Evolutionary conservation across 306 rosid genomes (phyloP), one percentile per base, ranked within the genome.

Genomic region (Purshia tridentata): DNA sequence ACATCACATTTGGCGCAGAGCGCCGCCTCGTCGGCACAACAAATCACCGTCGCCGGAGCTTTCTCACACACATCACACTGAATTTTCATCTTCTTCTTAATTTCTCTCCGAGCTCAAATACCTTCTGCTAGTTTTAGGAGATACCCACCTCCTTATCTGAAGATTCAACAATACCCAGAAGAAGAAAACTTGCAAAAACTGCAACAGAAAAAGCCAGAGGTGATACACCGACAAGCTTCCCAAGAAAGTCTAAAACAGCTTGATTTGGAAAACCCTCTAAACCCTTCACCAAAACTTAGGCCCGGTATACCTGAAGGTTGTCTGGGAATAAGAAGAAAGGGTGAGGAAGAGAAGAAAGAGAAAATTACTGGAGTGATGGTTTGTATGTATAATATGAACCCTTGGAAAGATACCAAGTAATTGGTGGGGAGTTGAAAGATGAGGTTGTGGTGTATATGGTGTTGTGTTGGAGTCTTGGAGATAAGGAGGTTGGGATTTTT

Each of bases 1-100:
- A 89, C 81, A 42, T 94, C 99, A 45, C 99, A 94, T 81, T 84
- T 91, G 14, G 93, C 90, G 60, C 99, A 94, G 56, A 94, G 85
- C 40, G 96, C 97, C 6, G 99, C 99, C 77, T 94, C 99, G 75
- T 94, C 99, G 0, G 99, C 96, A 63, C 99, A 94, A 76, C 99
- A 94, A 42, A 94, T 94, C 78, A 94, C 88, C 1, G 95, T 87
- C 37, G 99, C 97, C 6, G 95, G 99, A 44, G 94, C 90, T 75
- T 84, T 91, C 91, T 94, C 99, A 67, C 99, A 94, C 72, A 88
- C 97, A 86, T 94, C 99, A 69, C 99, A 94, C 95, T 89, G 99
- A 48, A 94, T 91, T 71, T 88, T 94, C 99, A 93, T 92, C 65
- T 78, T 76, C 70, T 10, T 16, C 2, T 29, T 2, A 13, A 16